These are phyloP conservation scores for Arxiozyma slooffiae DNA, from an alignment of 1,139 yeast species.

Conservation along the genomic window DNA sequence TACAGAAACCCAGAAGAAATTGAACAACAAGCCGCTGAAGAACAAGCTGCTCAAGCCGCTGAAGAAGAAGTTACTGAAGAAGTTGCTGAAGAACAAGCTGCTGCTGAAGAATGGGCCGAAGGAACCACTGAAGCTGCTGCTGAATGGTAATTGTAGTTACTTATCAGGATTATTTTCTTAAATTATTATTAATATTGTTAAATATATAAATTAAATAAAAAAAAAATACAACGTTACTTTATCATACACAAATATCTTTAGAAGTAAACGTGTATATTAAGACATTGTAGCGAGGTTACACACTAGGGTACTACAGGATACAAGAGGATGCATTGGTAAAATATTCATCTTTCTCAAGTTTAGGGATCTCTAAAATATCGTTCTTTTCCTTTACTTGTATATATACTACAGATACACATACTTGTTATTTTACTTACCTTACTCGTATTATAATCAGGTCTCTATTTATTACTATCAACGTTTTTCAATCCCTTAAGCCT, in stretches of 20 bases:
- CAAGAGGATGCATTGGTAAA: neutral
- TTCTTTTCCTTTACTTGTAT: neutral
- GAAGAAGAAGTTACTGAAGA: conserved; percentile 48
- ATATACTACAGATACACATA: neutral
- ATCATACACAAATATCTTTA: conserved; percentile 1
- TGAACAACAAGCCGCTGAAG: conserved; percentile 73
- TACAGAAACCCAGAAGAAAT: conserved; percentile 99
- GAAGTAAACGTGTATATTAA: neutral
- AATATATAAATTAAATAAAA: conserved; percentile 3
- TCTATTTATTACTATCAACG: neutral
- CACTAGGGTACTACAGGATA: no score
- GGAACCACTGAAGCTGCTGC: conserved; percentile 44
- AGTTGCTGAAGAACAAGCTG: conserved; percentile 60
- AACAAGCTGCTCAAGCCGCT: conserved; percentile 47
- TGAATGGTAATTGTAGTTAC: conserved; percentile 29
- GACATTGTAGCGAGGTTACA: neutral
- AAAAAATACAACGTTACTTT: conserved; percentile 2
- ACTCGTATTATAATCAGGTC: no score
- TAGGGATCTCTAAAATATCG: neutral
- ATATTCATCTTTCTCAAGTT: no score
- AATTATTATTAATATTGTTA: conserved; percentile 2
- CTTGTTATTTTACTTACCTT: no score
- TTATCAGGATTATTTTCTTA: conserved; percentile 3
- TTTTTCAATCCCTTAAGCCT: neutral
- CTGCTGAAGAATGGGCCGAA: conserved; percentile 69